These are phyloP conservation scores for Fomitopsis pulvina DNA, from an alignment of 768 basidiomycete species.

Conservation along the genomic window DNA sequence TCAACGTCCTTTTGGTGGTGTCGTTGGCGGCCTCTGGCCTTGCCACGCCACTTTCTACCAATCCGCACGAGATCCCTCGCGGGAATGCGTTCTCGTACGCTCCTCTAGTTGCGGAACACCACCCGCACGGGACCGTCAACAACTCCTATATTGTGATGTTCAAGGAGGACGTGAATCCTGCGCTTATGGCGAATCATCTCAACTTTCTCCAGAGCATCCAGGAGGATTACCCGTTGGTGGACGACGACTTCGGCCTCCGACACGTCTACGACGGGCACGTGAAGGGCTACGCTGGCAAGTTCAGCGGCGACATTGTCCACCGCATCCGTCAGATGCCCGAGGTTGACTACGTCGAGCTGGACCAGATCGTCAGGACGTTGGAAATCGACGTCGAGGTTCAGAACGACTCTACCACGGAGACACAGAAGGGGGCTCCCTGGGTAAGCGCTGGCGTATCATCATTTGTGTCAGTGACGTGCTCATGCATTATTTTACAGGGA, in stretches of 20 bases:
- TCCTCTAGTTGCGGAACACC: conserved; percentile 50
- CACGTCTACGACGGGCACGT: conserved; percentile 75
- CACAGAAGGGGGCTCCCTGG: conserved; percentile 80
- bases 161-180: conserved; percentile 56
- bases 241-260: conserved; percentile 47
- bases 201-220: conserved; percentile 68
- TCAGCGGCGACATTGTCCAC: conserved; percentile 63
- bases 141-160: conserved; percentile 95
- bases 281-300: conserved; percentile 78
- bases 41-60: conserved; percentile 41
- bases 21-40: conserved; percentile 29
- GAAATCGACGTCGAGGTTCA: conserved; percentile 37
- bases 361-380: conserved; percentile 84
- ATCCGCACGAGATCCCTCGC: conserved; percentile 25
- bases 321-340: conserved; percentile 79
- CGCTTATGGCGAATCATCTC: conserved; percentile 67
- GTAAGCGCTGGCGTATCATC: conserved; percentile 38
- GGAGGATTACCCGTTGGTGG: conserved; percentile 44
- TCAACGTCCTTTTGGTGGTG: conserved; percentile 31
- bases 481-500: conserved; percentile 46
- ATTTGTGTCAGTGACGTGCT: not conserved
- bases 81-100: conserved; percentile 45
- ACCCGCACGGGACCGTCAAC: conserved; percentile 68
- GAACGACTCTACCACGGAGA: conserved; percentile 7
- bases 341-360: conserved; percentile 88